These are phyloP conservation scores for Boletus pseudo-olivaceus DNA, from an alignment of 768 basidiomycete genomes.

Conservation along the genomic window DNA sequence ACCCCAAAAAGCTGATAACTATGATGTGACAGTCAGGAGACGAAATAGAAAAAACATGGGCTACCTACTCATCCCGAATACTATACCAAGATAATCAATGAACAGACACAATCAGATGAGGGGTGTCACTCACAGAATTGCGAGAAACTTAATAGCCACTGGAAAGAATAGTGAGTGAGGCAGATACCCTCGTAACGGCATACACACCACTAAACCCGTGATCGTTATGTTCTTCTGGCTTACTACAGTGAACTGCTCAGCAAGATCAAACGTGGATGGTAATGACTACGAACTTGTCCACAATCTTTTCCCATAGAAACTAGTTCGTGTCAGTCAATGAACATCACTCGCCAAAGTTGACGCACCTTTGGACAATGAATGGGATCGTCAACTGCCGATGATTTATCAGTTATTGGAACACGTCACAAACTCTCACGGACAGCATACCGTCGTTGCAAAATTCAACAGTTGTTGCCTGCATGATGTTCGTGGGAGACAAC, in stretches of 20 bases:
- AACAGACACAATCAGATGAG: neutral
- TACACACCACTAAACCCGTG: neutral
- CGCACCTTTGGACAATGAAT: neutral
- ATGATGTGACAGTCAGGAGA: neutral
- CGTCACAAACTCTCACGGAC: neutral
- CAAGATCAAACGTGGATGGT: neutral
- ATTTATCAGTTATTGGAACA: neutral
- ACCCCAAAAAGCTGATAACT: neutral
- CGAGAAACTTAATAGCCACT: neutral
- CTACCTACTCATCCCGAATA: neutral
- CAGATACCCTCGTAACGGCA: neutral
- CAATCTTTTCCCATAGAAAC: neutral
- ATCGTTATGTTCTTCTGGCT: neutral
- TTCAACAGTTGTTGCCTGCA: neutral
- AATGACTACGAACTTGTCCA: neutral
- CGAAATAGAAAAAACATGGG: neutral
- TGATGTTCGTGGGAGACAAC: neutral
- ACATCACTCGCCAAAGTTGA: neutral
- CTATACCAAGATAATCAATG: neutral
- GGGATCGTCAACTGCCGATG: neutral
- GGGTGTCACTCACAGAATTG: neutral
- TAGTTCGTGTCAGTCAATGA: neutral
- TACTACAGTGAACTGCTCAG: neutral
- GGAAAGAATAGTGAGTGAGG: neutral
- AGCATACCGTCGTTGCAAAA: neutral